A percentile compares a stretch with the other conserved stretches of the same genome.
Evolutionary conservation across 2,329 filamentous ascomycete genomes (phyloP).

Genomic region (Berkeleyomyces rouxiae): DNA sequence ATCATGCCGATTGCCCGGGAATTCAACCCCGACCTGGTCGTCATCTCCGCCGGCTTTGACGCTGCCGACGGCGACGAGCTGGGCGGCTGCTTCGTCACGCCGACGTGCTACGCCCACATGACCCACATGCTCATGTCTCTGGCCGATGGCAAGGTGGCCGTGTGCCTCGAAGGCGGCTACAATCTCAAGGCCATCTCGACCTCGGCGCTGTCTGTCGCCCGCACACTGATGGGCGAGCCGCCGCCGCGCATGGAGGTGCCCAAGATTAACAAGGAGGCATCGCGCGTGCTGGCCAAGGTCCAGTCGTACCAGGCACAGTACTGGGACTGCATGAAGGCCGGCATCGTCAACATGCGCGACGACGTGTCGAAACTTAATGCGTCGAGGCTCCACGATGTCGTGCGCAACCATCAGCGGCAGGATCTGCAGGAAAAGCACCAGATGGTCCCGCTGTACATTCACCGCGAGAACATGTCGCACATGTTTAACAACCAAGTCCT

Average conservation of each 20-base stretch:
- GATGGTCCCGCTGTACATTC: constrained; percentile 69
- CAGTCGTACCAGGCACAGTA: constrained; percentile 48
- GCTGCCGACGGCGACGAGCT: constrained; percentile 86
- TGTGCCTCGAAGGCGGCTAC: constrained; percentile 91
- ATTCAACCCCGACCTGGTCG: constrained; percentile 85
- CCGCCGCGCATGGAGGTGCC: constrained; percentile 46
- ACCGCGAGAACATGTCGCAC: constrained; percentile 53
- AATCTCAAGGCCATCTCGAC: constrained; percentile 85
- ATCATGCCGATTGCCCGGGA: constrained; percentile 93
- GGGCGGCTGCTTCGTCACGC: constrained; percentile 82
- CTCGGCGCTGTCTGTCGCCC: constrained; percentile 79
- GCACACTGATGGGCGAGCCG: constrained; percentile 88
- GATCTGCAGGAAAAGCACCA: constrained; percentile 52
- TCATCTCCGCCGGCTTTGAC: constrained; percentile 91
- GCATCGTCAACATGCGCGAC: constrained; percentile 37
- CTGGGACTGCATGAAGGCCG: constrained; percentile 77
- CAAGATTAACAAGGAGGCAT: constrained; percentile 40
- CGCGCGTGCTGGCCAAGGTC: constrained; percentile 39
- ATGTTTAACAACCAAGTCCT: constrained; percentile 78
- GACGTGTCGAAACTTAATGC: constrained; percentile 36
- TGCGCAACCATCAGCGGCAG: constrained; percentile 60
- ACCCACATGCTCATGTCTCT: constrained; percentile 98
- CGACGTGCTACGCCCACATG: constrained; percentile 91
- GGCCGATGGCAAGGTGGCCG: constrained; percentile 73
- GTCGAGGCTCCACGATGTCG: constrained; percentile 59